Evolutionary conservation across 2,329 filamentous ascomycete genomes (phyloP), one percentile per base, ranked within the genome.

Genomic region (Aspergillaceae sp.): DNA sequence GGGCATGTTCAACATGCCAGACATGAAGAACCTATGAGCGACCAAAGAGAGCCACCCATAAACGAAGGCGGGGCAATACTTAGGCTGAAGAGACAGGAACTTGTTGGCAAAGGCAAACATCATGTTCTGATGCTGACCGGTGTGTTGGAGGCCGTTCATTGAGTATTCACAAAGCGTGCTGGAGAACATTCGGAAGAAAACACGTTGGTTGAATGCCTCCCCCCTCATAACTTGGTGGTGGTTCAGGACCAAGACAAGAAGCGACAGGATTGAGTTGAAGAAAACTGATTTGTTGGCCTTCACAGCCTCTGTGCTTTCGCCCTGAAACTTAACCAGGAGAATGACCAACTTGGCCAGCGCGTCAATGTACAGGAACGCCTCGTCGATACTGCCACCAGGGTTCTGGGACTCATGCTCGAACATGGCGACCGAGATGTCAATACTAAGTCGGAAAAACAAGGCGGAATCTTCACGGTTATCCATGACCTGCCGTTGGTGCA

Each of bases 131-230:
- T 87, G 83, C 19, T 77, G 67, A 45, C 82, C 74, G 40, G 74
- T 64, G 32, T 83, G 62, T 47, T 83, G 75, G 50, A 82, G 75
- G 8, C 76, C 76, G 41, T 79, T 71, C 41, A 72, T 61, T 29
- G 79, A 74, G 46, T 91, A 77, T 56, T 92, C 84, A 64, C 86
- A 87, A 4, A 98, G 75, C 41, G 96, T 76, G 58, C 85, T 78
- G 0, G 88, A 91, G 61, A 96, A 85, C 37, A 98, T 76, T 40
- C 91, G 83, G 77, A 90, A 92, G 74, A 96, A 97, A 29, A 94
- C 83, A 51, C 87, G 83, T 60, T 91, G 86, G 58, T 88, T 91
- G 72, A 94, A 90, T 35, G 76, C 78, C 45, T 95, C 89, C 3
- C 82, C 85, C 40, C 84, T 81, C 65, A 83, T 87, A 46, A 86